Evolutionary conservation across 108 stramenopile species (phyloP), one percentile per base, ranked within the genome.

Genomic region (Pseudonitzschia multiseries): DNA sequence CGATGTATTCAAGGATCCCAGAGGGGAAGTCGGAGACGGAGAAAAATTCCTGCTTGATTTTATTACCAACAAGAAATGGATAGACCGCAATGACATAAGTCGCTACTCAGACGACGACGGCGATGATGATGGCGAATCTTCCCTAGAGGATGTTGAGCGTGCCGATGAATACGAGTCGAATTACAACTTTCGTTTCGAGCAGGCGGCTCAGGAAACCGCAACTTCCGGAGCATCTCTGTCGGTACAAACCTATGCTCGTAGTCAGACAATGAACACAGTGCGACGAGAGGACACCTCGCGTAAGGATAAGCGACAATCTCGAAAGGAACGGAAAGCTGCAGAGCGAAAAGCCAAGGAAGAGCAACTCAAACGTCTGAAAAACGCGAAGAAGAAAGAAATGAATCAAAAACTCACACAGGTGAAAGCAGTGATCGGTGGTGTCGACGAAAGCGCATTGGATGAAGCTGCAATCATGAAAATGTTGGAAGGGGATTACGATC

Each of bases 141-240:
- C 89, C 29, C 81, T 93, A 40, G 87, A 94, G 56, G 93, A 89
- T 54, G 65, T 98, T 40, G 98, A 99, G 28, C 73, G 77, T n/a
- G 90, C 87, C 56, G 99, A 99, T 71, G 95, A 85, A 22, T 99
- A 96, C 81, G 99, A 99, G 87, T 86, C 91, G 67, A 91, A 96
- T 73, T 99, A 98, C 89, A 99, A 99, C 73, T 99, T 99, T 74
- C 92, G 99, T 24, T 99, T 98, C 79, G 99, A 99, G 82, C 95
- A 99, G 84, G 94, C 91, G 22, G 69, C 76, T 12, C 79, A 87
- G 15, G 75, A 84, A 42, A 66, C 70, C 40, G 74, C 66, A 22
- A 20, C 52, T 13, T 88, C 87, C 43, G 91, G 91, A 22, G 90
- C 89, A 17, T 65, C 75, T 10, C 77, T 87, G 33, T 86, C 87